These are phyloP conservation scores for Ustilago vetiveriae DNA, from an alignment of 1,284 basidiomycete genomes.

Conservation along the genomic window DNA sequence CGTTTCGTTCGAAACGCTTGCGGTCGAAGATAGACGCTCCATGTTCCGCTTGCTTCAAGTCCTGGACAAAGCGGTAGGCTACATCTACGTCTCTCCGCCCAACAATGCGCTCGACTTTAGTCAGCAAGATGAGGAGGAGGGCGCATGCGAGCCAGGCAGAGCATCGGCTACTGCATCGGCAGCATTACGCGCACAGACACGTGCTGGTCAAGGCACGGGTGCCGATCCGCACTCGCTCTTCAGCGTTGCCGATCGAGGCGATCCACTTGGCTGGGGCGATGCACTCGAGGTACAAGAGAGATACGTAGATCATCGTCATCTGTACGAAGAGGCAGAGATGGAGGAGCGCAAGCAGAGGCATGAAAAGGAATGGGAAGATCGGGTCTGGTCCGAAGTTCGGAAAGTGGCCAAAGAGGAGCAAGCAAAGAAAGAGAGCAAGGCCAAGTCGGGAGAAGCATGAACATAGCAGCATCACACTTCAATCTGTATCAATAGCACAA, in stretches of 20 bases:
- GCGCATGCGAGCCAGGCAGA: constrained; percentile 35
- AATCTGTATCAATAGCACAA: constrained; percentile 22
- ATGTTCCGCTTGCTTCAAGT: constrained; percentile 62
- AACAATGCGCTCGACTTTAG: constrained; percentile 11
- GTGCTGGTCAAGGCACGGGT: constrained; percentile 15
- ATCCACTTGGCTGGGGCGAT: constrained; percentile 54
- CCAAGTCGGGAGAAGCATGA: background rate
- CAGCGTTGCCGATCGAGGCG: constrained; percentile 53
- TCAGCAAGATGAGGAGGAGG: constrained; percentile 30
- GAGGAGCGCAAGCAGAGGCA: constrained; percentile 34
- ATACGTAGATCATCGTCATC: constrained; percentile 50
- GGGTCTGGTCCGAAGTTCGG: constrained; percentile 39
- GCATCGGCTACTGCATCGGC: constrained; percentile 32
- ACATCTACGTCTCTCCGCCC: constrained; percentile 47
- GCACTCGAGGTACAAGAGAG: constrained; percentile 60
- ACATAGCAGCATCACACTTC: constrained; percentile 1
- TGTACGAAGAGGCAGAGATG: constrained; percentile 37
- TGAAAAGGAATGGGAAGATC: constrained; percentile 43
- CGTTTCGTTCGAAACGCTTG: constrained; percentile 95
- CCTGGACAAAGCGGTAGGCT: constrained; percentile 64
- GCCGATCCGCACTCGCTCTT: constrained; percentile 54
- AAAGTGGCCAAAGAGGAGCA: constrained; percentile 38
- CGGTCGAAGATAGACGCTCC: constrained; percentile 68
- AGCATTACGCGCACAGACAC: constrained; percentile 7
- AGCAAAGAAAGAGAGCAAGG: constrained; percentile 8